Evolutionary conservation across 768 basidiomycete genomes (phyloP), one percentile per base, ranked within the genome.

Genomic region (Wakefieldia striispora): DNA sequence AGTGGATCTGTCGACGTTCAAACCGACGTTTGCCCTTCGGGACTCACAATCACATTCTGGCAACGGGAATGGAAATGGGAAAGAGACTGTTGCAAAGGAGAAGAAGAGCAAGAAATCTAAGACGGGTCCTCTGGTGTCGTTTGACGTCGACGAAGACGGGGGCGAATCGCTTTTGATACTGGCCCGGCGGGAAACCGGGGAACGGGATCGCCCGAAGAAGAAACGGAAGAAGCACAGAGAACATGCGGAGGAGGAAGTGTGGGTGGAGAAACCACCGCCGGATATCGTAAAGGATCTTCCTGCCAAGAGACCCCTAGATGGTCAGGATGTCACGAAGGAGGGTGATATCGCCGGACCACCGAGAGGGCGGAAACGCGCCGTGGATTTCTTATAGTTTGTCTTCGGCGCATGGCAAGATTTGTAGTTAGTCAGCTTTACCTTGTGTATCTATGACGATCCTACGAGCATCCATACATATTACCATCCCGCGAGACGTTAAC

Each of bases 1-100:
- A 20, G 70, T 79, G 8, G 86, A 93, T 61, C 55, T 83, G 23
- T 69, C 76, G n/a, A 83, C 84, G 0, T 97, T 95, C 76, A 90
- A 86, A 60, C 95, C 95, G 1, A 89, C 84, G 0, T 98, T 97
- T 64, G 81, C 91, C 8, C 83, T 84, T 6, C 70, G 73, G 8
- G 70, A 69, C 17, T 50, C 65, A 2, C 63, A 69, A 9, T 66
- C 67, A 46, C 75, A 76, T 2, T 77, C 77, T 44, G 33, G 35
- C 5, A 11, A 14, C 29, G 29, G 26, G 13, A 49, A 31, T 16
- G 61, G 64, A 29, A 71, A 71, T 45, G 71, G 70, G 42, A 71
- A 79, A 60, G 73, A 73, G 40, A 54, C 62, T 16, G 65, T 66
- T 45, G 66, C 69, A 34, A 83, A 79, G 61, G 74, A 79, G 46